Evolutionary conservation across 2,329 filamentous ascomycete species (phyloP).

Genomic region (Epichloe amarillans): DNA sequence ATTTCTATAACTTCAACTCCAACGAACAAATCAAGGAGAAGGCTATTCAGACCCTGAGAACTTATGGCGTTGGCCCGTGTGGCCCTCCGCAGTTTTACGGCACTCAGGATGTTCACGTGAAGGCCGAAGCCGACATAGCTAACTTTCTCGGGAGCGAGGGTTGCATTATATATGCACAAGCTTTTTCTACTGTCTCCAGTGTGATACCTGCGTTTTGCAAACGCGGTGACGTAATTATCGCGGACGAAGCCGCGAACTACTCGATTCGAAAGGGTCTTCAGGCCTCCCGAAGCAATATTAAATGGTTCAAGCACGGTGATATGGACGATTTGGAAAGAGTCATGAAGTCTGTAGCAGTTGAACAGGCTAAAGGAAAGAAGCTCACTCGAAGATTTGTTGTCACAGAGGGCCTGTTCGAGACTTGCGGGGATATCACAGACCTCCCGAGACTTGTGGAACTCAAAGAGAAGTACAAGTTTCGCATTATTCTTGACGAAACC

Average conservation of each 20-base stretch:
- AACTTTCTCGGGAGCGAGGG: slow-evolving; percentile 75
- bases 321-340: slow-evolving; percentile 85
- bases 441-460: slow-evolving; percentile 84
- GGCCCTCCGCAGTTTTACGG: slow-evolving; percentile 97
- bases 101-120: slow-evolving; percentile 96
- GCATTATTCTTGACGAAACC: slow-evolving; percentile 91
- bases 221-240: slow-evolving; percentile 91
- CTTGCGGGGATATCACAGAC: slow-evolving; percentile 70
- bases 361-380: slow-evolving; percentile 72
- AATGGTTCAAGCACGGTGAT: slow-evolving; percentile 93
- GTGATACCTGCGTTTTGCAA: slow-evolving; percentile 97
- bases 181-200: slow-evolving; percentile 92
- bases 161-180: slow-evolving; percentile 91
- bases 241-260: slow-evolving; percentile 86
- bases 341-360: slow-evolving; percentile 71
- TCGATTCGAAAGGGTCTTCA: slow-evolving; percentile 89
- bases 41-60: slow-evolving; percentile 83
- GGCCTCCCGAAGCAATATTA: slow-evolving; percentile 77
- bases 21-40: slow-evolving; percentile 92
- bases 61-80: slow-evolving; percentile 92
- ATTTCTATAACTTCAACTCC: slow-evolving; percentile 93
- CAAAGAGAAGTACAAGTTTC: slow-evolving; percentile 95
- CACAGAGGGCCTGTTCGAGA: slow-evolving; percentile 89
- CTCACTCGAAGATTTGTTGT: slow-evolving; percentile 90
- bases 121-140: slow-evolving; percentile 87